Evolutionary conservation across 257 asterid species (phyloP).

Genomic region (Solanum clarkiae): DNA sequence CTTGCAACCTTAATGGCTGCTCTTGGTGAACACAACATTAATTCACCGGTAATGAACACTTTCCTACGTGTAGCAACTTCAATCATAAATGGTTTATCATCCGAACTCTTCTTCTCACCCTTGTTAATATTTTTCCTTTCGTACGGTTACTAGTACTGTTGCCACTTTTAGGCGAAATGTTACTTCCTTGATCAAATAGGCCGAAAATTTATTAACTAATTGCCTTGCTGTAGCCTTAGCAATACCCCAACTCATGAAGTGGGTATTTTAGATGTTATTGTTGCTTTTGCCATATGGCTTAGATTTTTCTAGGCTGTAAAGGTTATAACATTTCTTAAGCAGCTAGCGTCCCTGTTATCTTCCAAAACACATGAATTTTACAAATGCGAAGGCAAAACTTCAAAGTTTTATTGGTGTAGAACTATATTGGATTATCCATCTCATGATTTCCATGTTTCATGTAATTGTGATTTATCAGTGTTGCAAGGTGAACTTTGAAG

Average conservation of each 20-base stretch:
- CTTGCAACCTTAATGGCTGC: constrained; percentile 78
- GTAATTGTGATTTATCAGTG: neutral
- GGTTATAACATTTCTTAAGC: neutral
- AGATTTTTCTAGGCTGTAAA: neutral
- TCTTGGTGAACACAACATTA: constrained; percentile 57
- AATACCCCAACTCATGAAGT: neutral
- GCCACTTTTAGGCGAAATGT: neutral
- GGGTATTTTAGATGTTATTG: neutral
- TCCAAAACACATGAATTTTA: neutral
- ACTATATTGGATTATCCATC: neutral
- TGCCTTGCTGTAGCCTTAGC: neutral
- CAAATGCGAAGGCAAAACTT: neutral
- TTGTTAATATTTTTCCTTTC: neutral
- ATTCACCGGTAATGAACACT: constrained; percentile 41
- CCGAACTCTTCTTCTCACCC: neutral
- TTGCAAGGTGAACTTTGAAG: neutral
- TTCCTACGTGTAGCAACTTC: neutral
- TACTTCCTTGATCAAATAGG: neutral
- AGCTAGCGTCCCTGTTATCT: neutral
- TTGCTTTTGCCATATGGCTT: neutral
- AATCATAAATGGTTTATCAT: neutral
- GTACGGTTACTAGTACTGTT: neutral
- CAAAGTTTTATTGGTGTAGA: neutral
- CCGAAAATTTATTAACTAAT: neutral
- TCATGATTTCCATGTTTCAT: neutral